Base-by-base conservation (phyloP, 2,329 filamentous ascomycete genomes). In the Talaromyces amestolkiae region DNA sequence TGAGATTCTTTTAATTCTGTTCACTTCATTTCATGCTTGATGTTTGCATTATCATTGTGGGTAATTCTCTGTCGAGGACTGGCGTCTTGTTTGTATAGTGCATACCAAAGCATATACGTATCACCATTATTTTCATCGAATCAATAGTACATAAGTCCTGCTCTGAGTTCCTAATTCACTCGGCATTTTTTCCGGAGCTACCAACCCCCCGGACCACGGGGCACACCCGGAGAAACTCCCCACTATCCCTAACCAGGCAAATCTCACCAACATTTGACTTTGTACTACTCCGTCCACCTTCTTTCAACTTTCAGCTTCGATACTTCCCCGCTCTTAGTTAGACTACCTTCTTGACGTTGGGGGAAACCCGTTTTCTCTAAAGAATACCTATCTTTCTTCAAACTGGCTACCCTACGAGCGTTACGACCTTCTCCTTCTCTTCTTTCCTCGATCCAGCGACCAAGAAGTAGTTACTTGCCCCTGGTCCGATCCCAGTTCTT, bases 331-430 rank as follows among this genome's bases (percentile, higher is more conserved):
- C 53, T 39, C 33, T 22, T 24, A 15, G 22, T 37, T 5, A 35
- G 22, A 19, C 15, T 2, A 8, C 11, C 22, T 37, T 2, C 2
- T 56, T 3, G 6, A 13, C 4, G 17, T 22, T 37, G 33, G 11
- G 4, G 33, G 4, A 24, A 10, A 22, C 22, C 11, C 49, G 3
- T 11, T 45, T 31, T 51, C 47, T 31, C 13, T 11, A 17, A 22
- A 51, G 24, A 27, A 27, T 27, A 49, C 8, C 10, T 37, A 31
- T 15, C 45, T 27, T 22, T 11, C n/a, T 22, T 59, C 56, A 59
- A 59, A 41, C 59, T 65, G 64, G 64, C 59, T 62, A 24, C 59
- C 22, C 45, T 62, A 43, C 64, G 64, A 45, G 60, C 27, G 27
- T 43, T 63, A 10, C 60, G 64, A 37, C 64, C 64, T 8, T 41